Evolutionary conservation across 176 grass and related monocot species (phyloP), one percentile per base, ranked within the genome.

Genomic region (Themeda triandra): DNA sequence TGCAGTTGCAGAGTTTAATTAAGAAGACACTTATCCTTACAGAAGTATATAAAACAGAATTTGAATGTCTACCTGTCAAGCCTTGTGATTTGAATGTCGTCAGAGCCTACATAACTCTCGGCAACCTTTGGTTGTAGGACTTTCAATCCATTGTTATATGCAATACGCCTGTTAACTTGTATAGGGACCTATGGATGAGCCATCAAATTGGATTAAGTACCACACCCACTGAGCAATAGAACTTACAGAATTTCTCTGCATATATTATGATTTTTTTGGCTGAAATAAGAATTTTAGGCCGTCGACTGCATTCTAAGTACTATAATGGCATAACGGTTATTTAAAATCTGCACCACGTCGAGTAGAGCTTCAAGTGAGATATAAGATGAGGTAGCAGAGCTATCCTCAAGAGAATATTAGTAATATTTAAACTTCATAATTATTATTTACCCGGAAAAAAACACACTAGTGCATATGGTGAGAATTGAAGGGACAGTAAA

Each of bases 101-200:
- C 69, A 0, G 87, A 90, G 21, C 45, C 81, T 37, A 89, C 29
- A 53, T 58, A 85, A 70, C 68, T 76, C 37, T 62, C 77, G 29
- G 72, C 71, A 9, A 80, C 53, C 63, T 94, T 91, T 42, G 93
- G 93, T 8, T 87, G 89, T 12, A 95, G 75, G 65, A 98, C 84
- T 87, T 86, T 95, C 89, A 98, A 82, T 74, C 96, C 96, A 67
- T 95, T 92, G 85, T 82, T 96, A 82, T 89, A 85, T 27, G 89
- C 96, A 60, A 98, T 90, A 53, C 82, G 78, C 79, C 85, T 92
- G 35, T 94, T 95, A n/a, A 95, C 96, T 79, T 95, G 96, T 92
- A 98, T 98, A 54, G 91, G 96, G 71, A 92, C 96, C 96, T 95
- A 77, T 18, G 63, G 24, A 46, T 79, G 81, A 49, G 75, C 13